Evolutionary conservation across 129 eudicot species (phyloP), one percentile per base, ranked within the genome.

Genomic region (Flaveria linearis): DNA sequence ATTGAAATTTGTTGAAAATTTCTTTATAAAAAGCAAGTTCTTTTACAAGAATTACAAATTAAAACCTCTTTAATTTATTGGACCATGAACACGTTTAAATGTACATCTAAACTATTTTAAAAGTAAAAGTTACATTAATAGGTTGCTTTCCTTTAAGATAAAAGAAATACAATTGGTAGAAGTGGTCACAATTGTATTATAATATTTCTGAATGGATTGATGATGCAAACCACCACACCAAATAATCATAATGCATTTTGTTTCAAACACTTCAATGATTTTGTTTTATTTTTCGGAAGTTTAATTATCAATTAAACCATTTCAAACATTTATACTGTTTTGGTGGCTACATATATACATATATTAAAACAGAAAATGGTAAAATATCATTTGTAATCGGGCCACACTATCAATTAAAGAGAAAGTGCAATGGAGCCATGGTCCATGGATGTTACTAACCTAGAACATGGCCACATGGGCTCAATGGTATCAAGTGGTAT

Each of bases 141-240:
- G 64, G 33, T 58, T 22, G 30, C 65, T 13, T 22, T 22, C 25
- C 15, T 22, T 58, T 22, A 9, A 23, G 26, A 25, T 58, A 22
- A 22, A 60, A 60, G 39, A 11, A 60, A 23, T 15, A 3, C 15
- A 8, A 12, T 25, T 23, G 7, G 39, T 14, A 4, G 25, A 60
- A 28, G 39, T 62, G 7, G 30, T 28, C 4, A 12, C 14, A 1
- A 3, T 23, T 62, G 68, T 1, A 17, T 5, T 60, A 23, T 62
- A 62, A 62, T 26, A 62, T 28, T 62, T 15, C 30, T 62, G 36
- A 62, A 33, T 28, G 68, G 68, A 62, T 62, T 28, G 22, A 28
- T 62, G 68, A 26, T 62, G 43, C 20, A 62, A 26, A 13, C 41
- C 68, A 62, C 68, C 1, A 15, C 10, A 28, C 13, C 18, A 62